phyloP scores from a whole-genome alignment of 176 grass and related monocot genomes.

The Coix lacrymajobi region DNA sequence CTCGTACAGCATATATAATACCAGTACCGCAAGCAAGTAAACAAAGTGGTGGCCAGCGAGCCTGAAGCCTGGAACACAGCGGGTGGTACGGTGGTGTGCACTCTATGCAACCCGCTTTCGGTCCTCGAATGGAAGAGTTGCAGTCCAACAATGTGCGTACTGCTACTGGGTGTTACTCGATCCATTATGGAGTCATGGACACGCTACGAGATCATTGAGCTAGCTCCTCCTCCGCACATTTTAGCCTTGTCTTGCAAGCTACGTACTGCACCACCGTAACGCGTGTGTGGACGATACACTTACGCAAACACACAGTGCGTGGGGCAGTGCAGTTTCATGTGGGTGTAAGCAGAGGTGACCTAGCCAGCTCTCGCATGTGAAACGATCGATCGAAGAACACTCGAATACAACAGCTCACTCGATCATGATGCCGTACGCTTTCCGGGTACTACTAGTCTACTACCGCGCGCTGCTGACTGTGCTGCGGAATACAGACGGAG shows the following conservation, averaged over 20 bases:
- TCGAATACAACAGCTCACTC: neutral
- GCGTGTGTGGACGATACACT: neutral
- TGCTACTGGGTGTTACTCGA: neutral
- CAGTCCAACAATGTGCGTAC: neutral
- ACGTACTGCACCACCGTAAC: slow-evolving; percentile 6
- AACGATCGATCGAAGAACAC: neutral
- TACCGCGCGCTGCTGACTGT: neutral
- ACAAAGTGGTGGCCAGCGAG: neutral
- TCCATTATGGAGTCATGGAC: neutral
- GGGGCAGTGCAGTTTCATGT: neutral
- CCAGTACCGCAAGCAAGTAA: neutral
- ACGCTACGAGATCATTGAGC: slow-evolving; percentile 19
- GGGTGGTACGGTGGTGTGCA: neutral
- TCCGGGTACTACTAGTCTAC: neutral
- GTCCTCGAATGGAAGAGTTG: neutral
- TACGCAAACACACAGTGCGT: neutral
- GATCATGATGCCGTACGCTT: neutral
- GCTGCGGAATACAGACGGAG: neutral
- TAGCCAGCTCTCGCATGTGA: neutral
- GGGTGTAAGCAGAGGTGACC: neutral
- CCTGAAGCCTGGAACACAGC: neutral
- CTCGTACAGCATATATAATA: neutral
- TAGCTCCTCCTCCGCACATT: slow-evolving; percentile 16
- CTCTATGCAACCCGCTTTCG: neutral
- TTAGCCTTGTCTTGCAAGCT: slow-evolving; percentile 37